Base-by-base conservation (phyloP, 495 filamentous ascomycete genomes). In the Aspergillus panamensis region DNA sequence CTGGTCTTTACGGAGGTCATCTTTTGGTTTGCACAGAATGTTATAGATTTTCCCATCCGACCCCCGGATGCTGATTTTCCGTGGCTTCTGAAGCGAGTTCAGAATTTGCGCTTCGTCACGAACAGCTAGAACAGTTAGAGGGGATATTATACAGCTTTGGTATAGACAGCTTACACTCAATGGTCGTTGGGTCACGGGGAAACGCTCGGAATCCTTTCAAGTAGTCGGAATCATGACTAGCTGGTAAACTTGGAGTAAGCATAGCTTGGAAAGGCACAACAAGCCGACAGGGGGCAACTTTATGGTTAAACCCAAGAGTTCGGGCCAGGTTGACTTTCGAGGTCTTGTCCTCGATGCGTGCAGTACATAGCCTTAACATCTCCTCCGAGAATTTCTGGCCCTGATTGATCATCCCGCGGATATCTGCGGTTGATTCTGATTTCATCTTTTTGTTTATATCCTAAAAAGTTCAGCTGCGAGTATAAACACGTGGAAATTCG, bases 1-100 rank as follows among this genome's bases (percentile, higher is more conserved):
- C 64, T 96, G 92, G 60, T 99, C 94, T 62, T 96, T 97, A 7
- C 94, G 88, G 6, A 99, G 80, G 70, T 99, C 95, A 66, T 97
- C 94, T 69, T 97, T 97, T 6, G 94, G 94, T 65, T 99, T 99
- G 77, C 95, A 94, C 47, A 99, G 80, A 14, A 97, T 83, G 29
- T 87, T 87, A 65, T 99, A 99, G 6, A 82, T 78, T 50, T 86
- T 85, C 12, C 94, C 94, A 71, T 99, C 91, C 0, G 89, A 92
- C 6, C 92, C 94, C 42, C 87, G 82, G 30, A 94, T 89, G 30
- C 85, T 91, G 60, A 99, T 86, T 66, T 91, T 96, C 50, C 93
- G 85, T 13, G 95, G 94, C 62, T 92, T 89, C 58, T 96, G 92
- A 44, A 97, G 81, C 12, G 95, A 97, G 51, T 86, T 88, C 30